Evolutionary conservation across 23 red algal species (phyloP).

Genomic region (Agarophyton chilense): DNA sequence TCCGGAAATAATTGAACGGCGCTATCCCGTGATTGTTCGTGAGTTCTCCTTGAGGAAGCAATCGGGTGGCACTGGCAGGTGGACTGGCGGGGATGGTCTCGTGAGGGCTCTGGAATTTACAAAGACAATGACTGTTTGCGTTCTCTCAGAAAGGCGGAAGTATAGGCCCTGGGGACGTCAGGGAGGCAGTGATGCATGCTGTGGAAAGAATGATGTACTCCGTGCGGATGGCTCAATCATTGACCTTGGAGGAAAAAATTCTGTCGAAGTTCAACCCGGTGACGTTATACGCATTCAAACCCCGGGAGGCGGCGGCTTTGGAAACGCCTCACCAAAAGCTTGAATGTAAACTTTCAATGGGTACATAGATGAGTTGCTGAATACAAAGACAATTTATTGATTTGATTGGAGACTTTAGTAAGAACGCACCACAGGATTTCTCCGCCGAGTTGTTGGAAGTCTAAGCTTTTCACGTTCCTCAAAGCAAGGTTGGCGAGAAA

Average conservation of each 20-base stretch:
- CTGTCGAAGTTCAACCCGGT: constrained; percentile 54
- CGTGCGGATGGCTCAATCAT: background rate
- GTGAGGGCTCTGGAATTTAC: constrained; percentile 87
- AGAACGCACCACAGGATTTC: too few species aligned
- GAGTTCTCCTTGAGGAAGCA: constrained; percentile 77
- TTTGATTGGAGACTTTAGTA: too few species aligned
- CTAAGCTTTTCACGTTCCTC: too few species aligned
- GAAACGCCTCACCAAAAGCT: background rate
- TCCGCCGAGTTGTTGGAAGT: too few species aligned
- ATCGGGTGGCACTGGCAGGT: constrained; percentile 72
- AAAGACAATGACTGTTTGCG: constrained; percentile 72
- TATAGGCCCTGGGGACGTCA: constrained; percentile 78
- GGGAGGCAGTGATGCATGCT: constrained; percentile 74
- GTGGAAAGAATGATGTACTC: constrained; percentile 70
- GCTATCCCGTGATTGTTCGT: constrained; percentile 93
- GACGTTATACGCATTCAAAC: constrained; percentile 88
- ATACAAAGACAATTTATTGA: too few species aligned
- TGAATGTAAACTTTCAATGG: too few species aligned
- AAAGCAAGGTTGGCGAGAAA: too few species aligned
- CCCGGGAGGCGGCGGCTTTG: constrained; percentile 94
- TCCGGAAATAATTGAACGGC: constrained; percentile 91
- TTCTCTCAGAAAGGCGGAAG: constrained; percentile 86
- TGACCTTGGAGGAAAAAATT: constrained; percentile 79
- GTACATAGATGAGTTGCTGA: too few species aligned
- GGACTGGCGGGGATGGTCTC: constrained; percentile 83